phyloP scores from a whole-genome alignment of 371 early-diverging fungal species.

The Syncephalis fuscata region DNA sequence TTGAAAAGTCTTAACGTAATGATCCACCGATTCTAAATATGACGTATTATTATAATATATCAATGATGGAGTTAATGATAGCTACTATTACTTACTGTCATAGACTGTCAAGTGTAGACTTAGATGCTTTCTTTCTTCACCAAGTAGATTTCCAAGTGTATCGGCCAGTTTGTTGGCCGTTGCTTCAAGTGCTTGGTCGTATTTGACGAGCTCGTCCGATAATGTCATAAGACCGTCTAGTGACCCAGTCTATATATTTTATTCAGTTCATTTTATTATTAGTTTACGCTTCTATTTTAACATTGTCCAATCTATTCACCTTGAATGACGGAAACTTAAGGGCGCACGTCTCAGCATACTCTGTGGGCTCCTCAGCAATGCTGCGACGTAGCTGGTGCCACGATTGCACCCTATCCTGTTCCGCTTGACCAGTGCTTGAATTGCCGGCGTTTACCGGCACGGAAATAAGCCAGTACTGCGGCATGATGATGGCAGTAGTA shows the following conservation, averaged over 20 bases:
- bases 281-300: not conserved
- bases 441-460: not conserved
- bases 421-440: not conserved
- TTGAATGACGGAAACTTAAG: conserved; percentile 2
- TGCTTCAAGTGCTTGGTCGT: conserved; percentile 58
- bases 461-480: not conserved
- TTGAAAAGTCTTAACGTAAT: conserved; percentile 67
- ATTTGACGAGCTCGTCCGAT: conserved; percentile 83
- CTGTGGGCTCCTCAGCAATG: not conserved
- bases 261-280: not conserved
- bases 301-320: not conserved
- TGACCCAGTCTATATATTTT: conserved; percentile 73
- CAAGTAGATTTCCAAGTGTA: conserved; percentile 42
- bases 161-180: conserved; percentile 67
- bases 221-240: conserved; percentile 77
- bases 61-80: not conserved
- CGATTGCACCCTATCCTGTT: too few species aligned
- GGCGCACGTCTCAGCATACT: not conserved
- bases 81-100: conserved; percentile 39
- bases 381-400: not conserved
- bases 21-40: conserved; percentile 34
- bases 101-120: conserved; percentile 48
- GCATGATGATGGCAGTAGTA: not conserved
- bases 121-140: conserved; percentile 14
- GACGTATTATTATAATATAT: not conserved